These are phyloP conservation scores for Bipolaris sorokiniana DNA, from an alignment of 2,329 filamentous ascomycete genomes.

Conservation along the genomic window DNA sequence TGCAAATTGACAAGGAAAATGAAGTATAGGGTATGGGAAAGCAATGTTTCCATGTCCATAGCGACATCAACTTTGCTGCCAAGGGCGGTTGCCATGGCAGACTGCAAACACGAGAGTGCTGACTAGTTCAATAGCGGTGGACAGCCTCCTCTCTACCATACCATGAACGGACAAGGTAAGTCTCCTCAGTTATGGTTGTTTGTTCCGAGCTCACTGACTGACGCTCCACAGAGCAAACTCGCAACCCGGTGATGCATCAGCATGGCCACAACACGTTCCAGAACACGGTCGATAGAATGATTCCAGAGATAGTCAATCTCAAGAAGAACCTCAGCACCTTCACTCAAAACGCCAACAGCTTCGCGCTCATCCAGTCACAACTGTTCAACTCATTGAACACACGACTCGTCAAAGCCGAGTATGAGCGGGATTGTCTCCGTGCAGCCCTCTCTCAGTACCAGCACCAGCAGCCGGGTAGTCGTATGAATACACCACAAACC, in stretches of 20 bases:
- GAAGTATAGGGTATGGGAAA: too few relatives aligned
- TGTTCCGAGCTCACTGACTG: neutral
- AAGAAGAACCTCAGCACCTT: neutral
- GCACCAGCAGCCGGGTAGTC: neutral
- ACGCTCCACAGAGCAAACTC: slow-evolving; percentile 1
- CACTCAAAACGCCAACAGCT: neutral
- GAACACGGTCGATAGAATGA: neutral
- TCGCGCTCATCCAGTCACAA: neutral
- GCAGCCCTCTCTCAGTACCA: neutral
- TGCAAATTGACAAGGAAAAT: too few relatives aligned
- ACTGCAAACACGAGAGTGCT: neutral
- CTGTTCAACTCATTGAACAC: slow-evolving; percentile 68
- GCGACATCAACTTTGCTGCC: too few relatives aligned
- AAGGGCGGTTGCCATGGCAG: too few relatives aligned
- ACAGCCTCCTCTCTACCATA: neutral
- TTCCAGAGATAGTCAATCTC: neutral
- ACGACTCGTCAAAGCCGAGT: slow-evolving; percentile 89
- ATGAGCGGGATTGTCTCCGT: slow-evolving; percentile 67
- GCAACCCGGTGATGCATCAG: neutral
- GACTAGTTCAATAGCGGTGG: neutral
- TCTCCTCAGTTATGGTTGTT: neutral
- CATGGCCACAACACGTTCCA: neutral
- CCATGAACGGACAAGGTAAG: slow-evolving; percentile 4
- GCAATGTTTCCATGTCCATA: too few relatives aligned
- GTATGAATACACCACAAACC: neutral